A percentile compares a stretch with the other conserved stretches of the same genome.
These are phyloP conservation scores for Carex kokanica DNA, from an alignment of 176 grass and related monocot genomes.

Conservation along the genomic window DNA sequence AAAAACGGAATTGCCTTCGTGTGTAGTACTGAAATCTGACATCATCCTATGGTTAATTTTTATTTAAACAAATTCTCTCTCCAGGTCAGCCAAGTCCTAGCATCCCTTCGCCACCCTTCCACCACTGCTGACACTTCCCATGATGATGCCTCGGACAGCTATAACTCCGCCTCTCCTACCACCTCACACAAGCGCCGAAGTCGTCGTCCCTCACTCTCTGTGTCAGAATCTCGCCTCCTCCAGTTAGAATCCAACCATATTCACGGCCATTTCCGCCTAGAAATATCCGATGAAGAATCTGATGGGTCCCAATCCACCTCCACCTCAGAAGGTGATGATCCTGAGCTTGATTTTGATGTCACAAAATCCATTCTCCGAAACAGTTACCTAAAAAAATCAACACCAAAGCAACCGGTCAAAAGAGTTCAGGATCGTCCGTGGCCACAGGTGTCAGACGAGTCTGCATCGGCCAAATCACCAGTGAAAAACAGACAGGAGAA, in stretches of 20 bases:
- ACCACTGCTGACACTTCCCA: background rate
- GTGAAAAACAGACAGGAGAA: conserved; percentile 15
- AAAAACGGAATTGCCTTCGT: background rate
- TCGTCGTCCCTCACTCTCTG: background rate
- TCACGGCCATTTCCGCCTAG: conserved; percentile 28
- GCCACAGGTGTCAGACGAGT: background rate
- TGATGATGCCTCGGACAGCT: background rate
- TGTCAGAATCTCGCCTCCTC: background rate
- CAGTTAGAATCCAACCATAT: conserved; percentile 21
- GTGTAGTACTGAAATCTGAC: background rate
- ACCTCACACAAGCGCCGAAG: conserved; percentile 16
- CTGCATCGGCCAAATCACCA: conserved; percentile 13
- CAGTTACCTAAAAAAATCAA: conserved; percentile 39
- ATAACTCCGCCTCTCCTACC: conserved; percentile 8
- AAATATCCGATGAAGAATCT: conserved; percentile 22
- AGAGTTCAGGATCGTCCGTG: background rate
- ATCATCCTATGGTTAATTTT: background rate
- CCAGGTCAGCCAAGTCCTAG: conserved; percentile 9
- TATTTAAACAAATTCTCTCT: background rate
- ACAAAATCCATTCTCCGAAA: conserved; percentile 56
- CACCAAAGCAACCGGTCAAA: conserved; percentile 9
- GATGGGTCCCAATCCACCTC: conserved; percentile 42
- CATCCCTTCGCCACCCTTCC: conserved; percentile 18
- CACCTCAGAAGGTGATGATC: conserved; percentile 26
- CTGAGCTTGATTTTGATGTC: conserved; percentile 46